phyloP scores from a whole-genome alignment of 176 grass and related monocot genomes.

The Oryza glaberrima region DNA sequence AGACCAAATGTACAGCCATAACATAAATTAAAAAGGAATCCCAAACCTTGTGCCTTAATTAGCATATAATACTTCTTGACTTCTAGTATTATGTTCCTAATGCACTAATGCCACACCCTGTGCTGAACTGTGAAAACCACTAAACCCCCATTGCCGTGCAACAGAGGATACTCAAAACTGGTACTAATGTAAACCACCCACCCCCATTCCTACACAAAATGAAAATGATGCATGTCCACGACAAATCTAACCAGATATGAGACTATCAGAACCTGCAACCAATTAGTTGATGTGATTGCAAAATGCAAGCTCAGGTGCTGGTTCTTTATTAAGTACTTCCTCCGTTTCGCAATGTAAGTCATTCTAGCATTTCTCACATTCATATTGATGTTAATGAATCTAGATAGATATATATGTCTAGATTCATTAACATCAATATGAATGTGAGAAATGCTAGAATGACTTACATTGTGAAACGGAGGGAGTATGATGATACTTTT shows the following conservation, averaged over 20 bases:
- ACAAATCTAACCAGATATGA: neutral
- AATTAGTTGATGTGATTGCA: neutral
- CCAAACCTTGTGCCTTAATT: neutral
- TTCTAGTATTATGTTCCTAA: neutral
- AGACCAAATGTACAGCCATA: neutral
- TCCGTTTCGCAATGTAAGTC: too few species aligned
- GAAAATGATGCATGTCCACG: neutral
- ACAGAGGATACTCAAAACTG: neutral
- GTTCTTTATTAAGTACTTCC: neutral
- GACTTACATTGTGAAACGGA: too few species aligned
- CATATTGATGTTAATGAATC: too few species aligned
- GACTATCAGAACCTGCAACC: neutral
- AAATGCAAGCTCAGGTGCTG: constrained; percentile 15
- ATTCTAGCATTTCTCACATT: too few species aligned
- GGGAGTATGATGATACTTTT: neutral
- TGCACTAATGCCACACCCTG: neutral
- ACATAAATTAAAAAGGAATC: neutral
- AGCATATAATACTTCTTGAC: neutral
- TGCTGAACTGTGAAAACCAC: constrained; percentile 4
- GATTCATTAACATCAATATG: too few species aligned
- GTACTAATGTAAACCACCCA: neutral
- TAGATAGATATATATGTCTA: too few species aligned
- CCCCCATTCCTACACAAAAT: neutral
- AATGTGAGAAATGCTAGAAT: too few species aligned
- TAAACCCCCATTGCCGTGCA: neutral